Conservation (phyloP, 306 rosid genomes). For the Astragalus glycyphyllos region DNA sequence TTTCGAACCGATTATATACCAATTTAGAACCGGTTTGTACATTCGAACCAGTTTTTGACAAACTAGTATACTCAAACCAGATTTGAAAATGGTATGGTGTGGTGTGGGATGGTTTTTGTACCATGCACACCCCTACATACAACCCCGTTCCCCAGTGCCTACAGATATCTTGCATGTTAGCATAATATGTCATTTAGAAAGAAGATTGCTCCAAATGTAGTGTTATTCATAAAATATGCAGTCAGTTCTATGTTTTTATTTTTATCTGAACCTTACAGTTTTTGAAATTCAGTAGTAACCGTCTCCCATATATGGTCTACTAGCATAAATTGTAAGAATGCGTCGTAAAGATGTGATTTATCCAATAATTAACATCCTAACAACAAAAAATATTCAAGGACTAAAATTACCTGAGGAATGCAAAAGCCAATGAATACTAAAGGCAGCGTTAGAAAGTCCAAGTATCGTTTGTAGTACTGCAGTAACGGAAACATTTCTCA, state of each 20-base stretch:
- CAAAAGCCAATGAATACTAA: conserved; percentile 52
- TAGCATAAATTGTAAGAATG: conserved; percentile 15
- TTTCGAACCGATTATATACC: too few relatives aligned
- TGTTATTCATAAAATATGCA: conserved; percentile 28
- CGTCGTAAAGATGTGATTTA: conserved; percentile 15
- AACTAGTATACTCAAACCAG: too few relatives aligned
- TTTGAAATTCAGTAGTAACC: conserved; percentile 10
- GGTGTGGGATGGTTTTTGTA: too few relatives aligned
- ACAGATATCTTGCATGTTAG: conserved; percentile 7
- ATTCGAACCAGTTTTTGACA: too few relatives aligned
- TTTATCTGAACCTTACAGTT: background rate
- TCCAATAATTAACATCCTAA: conserved; percentile 16
- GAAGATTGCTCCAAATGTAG: conserved; percentile 24
- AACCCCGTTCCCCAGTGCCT: conserved; percentile 33
- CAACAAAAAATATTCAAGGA: conserved; percentile 26
- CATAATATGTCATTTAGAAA: conserved; percentile 5
- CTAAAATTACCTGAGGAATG: conserved; percentile 83
- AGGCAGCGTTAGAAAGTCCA: conserved; percentile 71
- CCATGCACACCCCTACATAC: background rate
- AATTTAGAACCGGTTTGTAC: too few relatives aligned
- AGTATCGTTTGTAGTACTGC: conserved; percentile 75
- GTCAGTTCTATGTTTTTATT: background rate
- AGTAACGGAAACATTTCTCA: conserved; percentile 44
- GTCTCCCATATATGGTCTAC: conserved; percentile 12
- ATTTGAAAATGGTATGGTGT: too few relatives aligned